These are phyloP conservation scores for Ogataea hybrid DNA, from an alignment of 1,139 yeast species.

Conservation along the genomic window DNA sequence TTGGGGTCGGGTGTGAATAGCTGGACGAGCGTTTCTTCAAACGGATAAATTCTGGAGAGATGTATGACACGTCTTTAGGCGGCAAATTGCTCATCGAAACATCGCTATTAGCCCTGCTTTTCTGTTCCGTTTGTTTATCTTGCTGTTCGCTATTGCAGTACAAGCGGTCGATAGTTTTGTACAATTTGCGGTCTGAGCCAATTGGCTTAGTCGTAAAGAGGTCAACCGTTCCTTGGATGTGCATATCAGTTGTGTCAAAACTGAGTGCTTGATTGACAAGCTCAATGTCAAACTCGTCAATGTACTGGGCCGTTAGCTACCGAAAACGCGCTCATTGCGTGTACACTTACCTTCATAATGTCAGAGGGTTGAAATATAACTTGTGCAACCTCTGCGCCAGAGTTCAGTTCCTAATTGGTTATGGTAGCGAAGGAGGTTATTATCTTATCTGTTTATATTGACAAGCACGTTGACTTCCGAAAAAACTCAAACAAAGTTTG, in stretches of 20 bases:
- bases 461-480: slow-evolving; percentile 10
- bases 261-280: slow-evolving; percentile 82
- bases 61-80: slow-evolving; percentile 13
- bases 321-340: not conserved
- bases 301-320: slow-evolving; percentile 50
- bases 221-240: slow-evolving; percentile 90
- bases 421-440: not conserved
- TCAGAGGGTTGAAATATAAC: not conserved
- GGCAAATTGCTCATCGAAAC: slow-evolving; percentile 15
- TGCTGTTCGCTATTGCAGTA: slow-evolving; percentile 19
- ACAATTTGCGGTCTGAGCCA: slow-evolving; percentile 82
- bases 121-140: slow-evolving; percentile 6
- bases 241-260: slow-evolving; percentile 85
- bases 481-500: slow-evolving; percentile 1
- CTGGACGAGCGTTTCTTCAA: slow-evolving; percentile 31
- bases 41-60: slow-evolving; percentile 30
- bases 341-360: slow-evolving; percentile 14
- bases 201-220: slow-evolving; percentile 92
- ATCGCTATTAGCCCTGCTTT: slow-evolving; percentile 21
- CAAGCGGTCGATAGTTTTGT: slow-evolving; percentile 80
- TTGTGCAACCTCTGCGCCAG: not conserved
- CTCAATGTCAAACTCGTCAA: slow-evolving; percentile 89
- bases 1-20: slow-evolving; percentile 28
- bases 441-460: slow-evolving; percentile 6
- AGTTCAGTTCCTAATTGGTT: not conserved